Evolutionary conservation across 2,329 filamentous ascomycete genomes (phyloP).

Genomic region (Pseudocercospora crystallina): DNA sequence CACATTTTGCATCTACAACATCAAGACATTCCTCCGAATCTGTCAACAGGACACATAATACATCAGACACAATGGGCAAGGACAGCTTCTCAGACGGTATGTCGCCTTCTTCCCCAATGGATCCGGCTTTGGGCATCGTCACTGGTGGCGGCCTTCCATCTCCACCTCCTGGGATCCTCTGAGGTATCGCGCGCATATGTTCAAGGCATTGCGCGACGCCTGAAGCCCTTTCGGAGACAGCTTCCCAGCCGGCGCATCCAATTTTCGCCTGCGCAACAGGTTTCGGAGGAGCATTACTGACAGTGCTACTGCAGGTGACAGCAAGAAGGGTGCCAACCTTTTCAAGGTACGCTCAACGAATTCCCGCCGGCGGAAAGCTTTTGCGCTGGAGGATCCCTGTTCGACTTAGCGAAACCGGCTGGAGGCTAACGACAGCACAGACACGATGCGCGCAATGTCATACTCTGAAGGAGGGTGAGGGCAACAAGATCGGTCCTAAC

Average conservation of each 20-base stretch:
- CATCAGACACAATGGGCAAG: constrained; percentile 39
- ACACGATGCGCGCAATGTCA: constrained; percentile 98
- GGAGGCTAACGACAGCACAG: constrained; percentile 36
- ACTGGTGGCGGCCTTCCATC: neutral
- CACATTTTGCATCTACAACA: neutral
- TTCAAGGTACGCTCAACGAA: constrained; percentile 67
- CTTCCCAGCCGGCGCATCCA: neutral
- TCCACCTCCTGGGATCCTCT: too few relatives aligned
- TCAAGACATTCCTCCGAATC: neutral
- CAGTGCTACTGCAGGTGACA: constrained; percentile 64
- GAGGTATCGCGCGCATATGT: too few relatives aligned
- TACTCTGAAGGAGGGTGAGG: constrained; percentile 83
- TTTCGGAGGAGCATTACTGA: neutral
- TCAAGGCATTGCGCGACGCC: too few relatives aligned
- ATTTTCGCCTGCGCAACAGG: neutral
- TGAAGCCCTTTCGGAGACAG: too few relatives aligned
- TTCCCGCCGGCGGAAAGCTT: constrained; percentile 14
- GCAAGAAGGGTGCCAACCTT: constrained; percentile 95
- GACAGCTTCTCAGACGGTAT: constrained; percentile 39
- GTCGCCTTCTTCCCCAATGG: constrained; percentile 18
- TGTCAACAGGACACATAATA: neutral
- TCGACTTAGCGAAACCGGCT: neutral
- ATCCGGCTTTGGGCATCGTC: neutral
- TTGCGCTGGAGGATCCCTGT: neutral
- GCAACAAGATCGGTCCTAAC: constrained; percentile 97